phyloP scores from a whole-genome alignment of 768 basidiomycete genomes.

The Thelephora aurantiotincta region DNA sequence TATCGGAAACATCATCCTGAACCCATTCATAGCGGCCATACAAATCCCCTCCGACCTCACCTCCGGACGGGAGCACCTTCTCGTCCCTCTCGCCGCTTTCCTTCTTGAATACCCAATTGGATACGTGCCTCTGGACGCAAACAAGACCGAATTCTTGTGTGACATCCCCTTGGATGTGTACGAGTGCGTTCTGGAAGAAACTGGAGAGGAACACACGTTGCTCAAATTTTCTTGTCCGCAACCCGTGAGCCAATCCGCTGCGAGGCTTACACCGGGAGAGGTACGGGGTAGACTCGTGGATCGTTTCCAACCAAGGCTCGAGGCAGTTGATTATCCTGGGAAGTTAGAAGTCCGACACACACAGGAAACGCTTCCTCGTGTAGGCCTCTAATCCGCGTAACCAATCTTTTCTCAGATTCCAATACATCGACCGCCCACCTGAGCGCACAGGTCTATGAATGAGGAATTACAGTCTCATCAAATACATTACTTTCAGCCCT shows the following conservation, averaged over 20 bases:
- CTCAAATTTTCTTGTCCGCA: conserved; percentile 48
- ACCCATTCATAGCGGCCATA: conserved; percentile 5
- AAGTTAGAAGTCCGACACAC: no score
- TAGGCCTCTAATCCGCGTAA: no score
- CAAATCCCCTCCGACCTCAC: conserved; percentile 15
- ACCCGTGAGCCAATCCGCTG: conserved; percentile 5
- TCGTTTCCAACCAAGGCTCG: conserved; percentile 16
- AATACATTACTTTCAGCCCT: conserved; percentile 16
- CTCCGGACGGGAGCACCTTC: conserved; percentile 6
- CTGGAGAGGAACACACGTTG: conserved; percentile 20
- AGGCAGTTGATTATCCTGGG: not conserved
- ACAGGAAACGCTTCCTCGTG: no score
- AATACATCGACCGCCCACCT: no score
- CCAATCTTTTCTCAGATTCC: no score
- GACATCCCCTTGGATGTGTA: conserved; percentile 36
- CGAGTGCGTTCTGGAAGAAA: conserved; percentile 20
- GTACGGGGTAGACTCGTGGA: conserved; percentile 19
- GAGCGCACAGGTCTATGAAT: no score
- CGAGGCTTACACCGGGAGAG: conserved; percentile 8
- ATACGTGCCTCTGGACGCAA: conserved; percentile 26
- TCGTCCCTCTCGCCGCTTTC: conserved; percentile 41
- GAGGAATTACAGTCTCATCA: conserved; percentile 11
- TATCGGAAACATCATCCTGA: not conserved
- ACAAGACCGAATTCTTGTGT: conserved; percentile 26
- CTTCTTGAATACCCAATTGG: conserved; percentile 50